phyloP scores from a whole-genome alignment of 2,329 filamentous ascomycete genomes.

The Lachnum nothofagi region DNA sequence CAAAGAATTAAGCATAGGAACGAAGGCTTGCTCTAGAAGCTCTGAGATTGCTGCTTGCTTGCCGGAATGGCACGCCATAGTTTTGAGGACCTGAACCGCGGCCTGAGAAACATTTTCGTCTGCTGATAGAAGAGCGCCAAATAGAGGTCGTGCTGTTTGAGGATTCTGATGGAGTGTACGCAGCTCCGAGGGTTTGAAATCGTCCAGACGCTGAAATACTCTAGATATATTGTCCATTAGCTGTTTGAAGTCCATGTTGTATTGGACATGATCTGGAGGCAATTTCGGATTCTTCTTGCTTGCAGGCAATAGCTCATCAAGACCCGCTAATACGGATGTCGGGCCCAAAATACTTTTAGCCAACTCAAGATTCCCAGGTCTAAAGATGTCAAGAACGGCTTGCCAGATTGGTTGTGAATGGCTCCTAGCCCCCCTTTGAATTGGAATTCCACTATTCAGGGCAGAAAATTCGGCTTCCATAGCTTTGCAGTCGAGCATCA shows the following conservation, averaged over 20 bases:
- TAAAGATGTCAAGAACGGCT: slow-evolving; percentile 63
- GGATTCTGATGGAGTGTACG: slow-evolving; percentile 63
- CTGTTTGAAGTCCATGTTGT: slow-evolving; percentile 68
- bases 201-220: slow-evolving; percentile 72
- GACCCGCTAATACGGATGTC: slow-evolving; percentile 60
- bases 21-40: slow-evolving; percentile 43
- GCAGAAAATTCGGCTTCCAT: slow-evolving; percentile 63
- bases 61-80: slow-evolving; percentile 62
- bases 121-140: slow-evolving; percentile 76
- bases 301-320: slow-evolving; percentile 61
- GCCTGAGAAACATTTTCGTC: slow-evolving; percentile 74
- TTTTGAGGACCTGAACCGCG: slow-evolving; percentile 76
- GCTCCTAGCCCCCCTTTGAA: slow-evolving; percentile 63
- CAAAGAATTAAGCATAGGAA: slow-evolving; percentile 41
- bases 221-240: slow-evolving; percentile 61
- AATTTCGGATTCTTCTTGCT: slow-evolving; percentile 33
- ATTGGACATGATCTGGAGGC: slow-evolving; percentile 58
- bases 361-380: slow-evolving; percentile 63
- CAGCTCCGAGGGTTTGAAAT: slow-evolving; percentile 67
- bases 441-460: slow-evolving; percentile 54
- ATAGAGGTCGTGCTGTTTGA: slow-evolving; percentile 65
- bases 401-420: slow-evolving; percentile 77
- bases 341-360: slow-evolving; percentile 61
- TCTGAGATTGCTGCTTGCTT: slow-evolving; percentile 47
- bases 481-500: slow-evolving; percentile 67